Conservation (phyloP, 805 yeast species). For the Teunomyces kruisii region DNA sequence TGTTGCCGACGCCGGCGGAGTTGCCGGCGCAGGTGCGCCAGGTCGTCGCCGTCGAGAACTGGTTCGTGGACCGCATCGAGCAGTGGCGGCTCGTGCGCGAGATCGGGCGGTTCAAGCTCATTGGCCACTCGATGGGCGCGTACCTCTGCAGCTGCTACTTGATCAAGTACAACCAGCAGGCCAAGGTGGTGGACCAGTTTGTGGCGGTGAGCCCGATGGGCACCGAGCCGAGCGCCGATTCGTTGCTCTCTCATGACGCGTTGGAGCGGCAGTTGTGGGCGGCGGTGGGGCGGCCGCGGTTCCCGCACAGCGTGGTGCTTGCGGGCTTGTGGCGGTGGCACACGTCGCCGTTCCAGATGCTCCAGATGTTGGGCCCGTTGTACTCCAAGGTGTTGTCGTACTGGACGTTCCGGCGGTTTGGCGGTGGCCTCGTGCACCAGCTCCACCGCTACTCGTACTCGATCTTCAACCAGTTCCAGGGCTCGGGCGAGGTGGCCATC, state of each 20-base stretch:
- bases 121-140: constrained; percentile 46
- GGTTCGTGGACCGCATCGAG: constrained; percentile 43
- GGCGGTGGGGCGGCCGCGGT: constrained; percentile 35
- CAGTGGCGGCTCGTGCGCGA: constrained; percentile 30
- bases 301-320: constrained; percentile 32
- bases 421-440: constrained; percentile 30
- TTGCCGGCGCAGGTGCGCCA: constrained; percentile 28
- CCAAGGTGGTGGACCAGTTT: constrained; percentile 19
- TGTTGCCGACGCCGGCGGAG: constrained; percentile 20
- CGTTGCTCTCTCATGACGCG: constrained; percentile 34
- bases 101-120: constrained; percentile 27
- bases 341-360: constrained; percentile 39
- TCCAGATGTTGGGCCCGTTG: constrained; percentile 39
- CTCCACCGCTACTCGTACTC: constrained; percentile 42
- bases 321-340: constrained; percentile 38
- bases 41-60: constrained; percentile 33
- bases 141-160: constrained; percentile 40
- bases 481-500: constrained; percentile 45
- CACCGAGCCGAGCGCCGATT: constrained; percentile 36
- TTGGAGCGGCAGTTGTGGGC: constrained; percentile 35
- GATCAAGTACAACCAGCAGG: constrained; percentile 33
- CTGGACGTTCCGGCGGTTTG: constrained; percentile 42
- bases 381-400: constrained; percentile 40
- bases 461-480: constrained; percentile 43
- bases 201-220: constrained; percentile 45